Base-by-base conservation (phyloP, 2,329 filamentous ascomycete species). In the Saccharata proteae region DNA sequence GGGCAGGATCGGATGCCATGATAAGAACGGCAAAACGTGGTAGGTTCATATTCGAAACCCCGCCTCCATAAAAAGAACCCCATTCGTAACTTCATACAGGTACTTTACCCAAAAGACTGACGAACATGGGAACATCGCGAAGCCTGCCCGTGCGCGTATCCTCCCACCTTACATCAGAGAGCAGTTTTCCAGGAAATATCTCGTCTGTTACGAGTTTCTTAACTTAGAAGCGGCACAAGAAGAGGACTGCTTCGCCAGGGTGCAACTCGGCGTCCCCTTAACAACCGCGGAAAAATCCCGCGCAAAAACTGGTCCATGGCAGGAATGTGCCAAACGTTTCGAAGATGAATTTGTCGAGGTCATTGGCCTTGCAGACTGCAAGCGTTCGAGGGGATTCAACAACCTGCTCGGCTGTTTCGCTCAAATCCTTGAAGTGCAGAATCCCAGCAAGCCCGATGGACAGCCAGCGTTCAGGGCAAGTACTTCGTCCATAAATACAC, bases 181-280 rank as follows among this genome's bases (percentile, higher is more conserved):
- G 11, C 37, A 52, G 11, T 66, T 67, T 31, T 37, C 55, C 1
- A 34, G 42, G 2, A 57, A 56, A 29, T 49, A 55, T 4, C 54
- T 67, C 23, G 51, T 62, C 4, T 58, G 55, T 15, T 61, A 57
- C 18, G 61, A 65, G 26, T 65, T 59, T 38, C 39, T 45, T 5
- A 45, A 58, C 13, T 41, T 67, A 3, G 48, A 43, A 4, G 36
- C 45, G 9, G 47, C 52, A 9, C 59, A 63, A 31, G 62, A 65
- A 37, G 61, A 66, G 34, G 63, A 63, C 8, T 51, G 65, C 29
- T 66, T 66, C 37, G 55, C 60, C 5, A 47, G 62, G 10, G 62
- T 66, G 0, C 62, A 67, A 31, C 52, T 59, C 36, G 63, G 62
- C 6, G 44, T 65, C 5, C 54, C 56, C 17, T 49, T 66, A 4